Conservation (phyloP, 441 rosid genomes). For the Pelargonium australe region DNA sequence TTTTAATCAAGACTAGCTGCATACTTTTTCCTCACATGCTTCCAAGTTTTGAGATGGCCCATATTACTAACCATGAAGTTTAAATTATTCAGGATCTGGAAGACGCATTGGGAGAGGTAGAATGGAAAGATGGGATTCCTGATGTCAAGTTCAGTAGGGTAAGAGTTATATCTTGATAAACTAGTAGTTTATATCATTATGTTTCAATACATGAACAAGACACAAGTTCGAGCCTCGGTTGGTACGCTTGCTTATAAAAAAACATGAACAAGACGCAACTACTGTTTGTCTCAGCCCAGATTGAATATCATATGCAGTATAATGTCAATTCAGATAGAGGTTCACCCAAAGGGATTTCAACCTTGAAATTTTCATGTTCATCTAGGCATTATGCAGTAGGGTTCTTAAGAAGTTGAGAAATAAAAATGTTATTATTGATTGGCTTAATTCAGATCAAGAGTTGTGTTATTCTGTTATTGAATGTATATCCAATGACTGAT, state of each 20-base stretch:
- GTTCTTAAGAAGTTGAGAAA: conserved; percentile 13
- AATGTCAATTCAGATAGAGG: neutral
- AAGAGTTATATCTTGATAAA: conserved; percentile 27
- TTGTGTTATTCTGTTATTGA: conserved; percentile 6
- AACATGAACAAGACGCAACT: conserved; percentile 11
- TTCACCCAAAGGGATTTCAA: conserved; percentile 5
- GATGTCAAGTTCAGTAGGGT: conserved; percentile 94
- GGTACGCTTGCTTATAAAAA: no score
- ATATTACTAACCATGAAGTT: conserved; percentile 19
- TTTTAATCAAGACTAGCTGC: conserved; percentile 3
- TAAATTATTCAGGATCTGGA: conserved; percentile 70
- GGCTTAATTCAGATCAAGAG: neutral
- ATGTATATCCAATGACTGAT: neutral
- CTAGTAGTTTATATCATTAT: neutral
- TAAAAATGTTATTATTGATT: neutral
- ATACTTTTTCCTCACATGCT: conserved; percentile 4
- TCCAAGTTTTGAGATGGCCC: conserved; percentile 17
- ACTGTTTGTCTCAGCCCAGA: conserved; percentile 1
- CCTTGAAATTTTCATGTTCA: neutral
- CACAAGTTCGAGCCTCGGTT: no score
- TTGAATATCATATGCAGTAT: neutral
- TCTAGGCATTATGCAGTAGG: conserved; percentile 10
- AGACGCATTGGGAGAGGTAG: conserved; percentile 74
- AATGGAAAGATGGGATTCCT: conserved; percentile 77
- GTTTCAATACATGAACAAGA: neutral